phyloP scores from a whole-genome alignment of 23 red algal genomes.

The Pyropia yezoensis region DNA sequence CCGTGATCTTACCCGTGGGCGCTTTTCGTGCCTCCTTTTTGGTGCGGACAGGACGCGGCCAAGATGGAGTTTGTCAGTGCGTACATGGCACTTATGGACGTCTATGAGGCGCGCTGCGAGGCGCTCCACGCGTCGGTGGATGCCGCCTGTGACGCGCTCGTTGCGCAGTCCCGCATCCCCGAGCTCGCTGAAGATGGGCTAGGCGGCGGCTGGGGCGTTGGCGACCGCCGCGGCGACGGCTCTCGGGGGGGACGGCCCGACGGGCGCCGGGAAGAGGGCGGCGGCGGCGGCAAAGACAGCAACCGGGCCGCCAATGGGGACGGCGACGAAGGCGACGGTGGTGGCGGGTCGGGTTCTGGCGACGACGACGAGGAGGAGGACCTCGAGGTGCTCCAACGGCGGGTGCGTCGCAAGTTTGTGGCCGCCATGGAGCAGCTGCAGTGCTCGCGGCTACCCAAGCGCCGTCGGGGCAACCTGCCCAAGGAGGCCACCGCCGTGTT shows the following conservation, averaged over 20 bases:
- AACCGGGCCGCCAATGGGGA: too few relatives aligned
- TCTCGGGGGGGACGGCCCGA: too few relatives aligned
- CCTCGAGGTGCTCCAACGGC: neutral
- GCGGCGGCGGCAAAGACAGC: too few relatives aligned
- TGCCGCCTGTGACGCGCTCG: neutral
- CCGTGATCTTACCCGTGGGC: too few relatives aligned
- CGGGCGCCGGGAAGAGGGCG: too few relatives aligned
- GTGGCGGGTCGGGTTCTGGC: too few relatives aligned
- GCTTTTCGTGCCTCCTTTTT: too few relatives aligned
- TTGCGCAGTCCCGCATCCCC: neutral
- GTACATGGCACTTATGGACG: neutral
- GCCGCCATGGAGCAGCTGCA: constrained; percentile 2
- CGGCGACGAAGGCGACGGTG: too few relatives aligned
- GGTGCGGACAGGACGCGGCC: too few relatives aligned
- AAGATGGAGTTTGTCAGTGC: too few relatives aligned
- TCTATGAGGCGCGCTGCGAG: neutral
- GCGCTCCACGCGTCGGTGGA: neutral
- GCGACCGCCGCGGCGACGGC: too few relatives aligned
- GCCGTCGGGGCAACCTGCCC: neutral
- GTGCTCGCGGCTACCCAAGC: neutral
- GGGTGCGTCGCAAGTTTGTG: neutral
- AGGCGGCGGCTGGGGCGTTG: neutral
- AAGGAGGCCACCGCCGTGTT: constrained; percentile 1
- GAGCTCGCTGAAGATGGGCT: neutral
- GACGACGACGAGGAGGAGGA: constrained; percentile 2